Evolutionary conservation across 371 early-diverging fungal genomes (phyloP).

Genomic region (Parasitella parasitica): DNA sequence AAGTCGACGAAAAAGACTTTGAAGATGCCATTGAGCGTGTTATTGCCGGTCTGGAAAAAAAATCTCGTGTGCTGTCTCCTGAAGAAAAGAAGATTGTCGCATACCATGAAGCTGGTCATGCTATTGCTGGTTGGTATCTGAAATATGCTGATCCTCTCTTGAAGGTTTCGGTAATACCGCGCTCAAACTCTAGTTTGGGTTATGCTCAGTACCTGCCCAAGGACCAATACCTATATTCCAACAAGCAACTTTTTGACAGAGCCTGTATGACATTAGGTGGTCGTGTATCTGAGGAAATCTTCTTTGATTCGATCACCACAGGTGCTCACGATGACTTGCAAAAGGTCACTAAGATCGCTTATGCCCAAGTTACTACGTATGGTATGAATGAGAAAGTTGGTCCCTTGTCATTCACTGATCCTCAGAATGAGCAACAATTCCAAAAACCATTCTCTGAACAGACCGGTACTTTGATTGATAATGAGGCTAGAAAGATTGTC

Average conservation of each 20-base stretch:
- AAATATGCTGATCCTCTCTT: conserved; percentile 94
- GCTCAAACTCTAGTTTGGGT: conserved; percentile 93
- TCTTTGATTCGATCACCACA: conserved; percentile 89
- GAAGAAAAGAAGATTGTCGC: conserved; percentile 99
- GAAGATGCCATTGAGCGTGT: conserved; percentile 98
- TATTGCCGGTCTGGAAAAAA: conserved; percentile 97
- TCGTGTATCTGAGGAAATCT: conserved; percentile 92
- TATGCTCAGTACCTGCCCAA: conserved; percentile 99
- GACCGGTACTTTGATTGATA: conserved; percentile 93
- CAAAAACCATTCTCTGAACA: conserved; percentile 96
- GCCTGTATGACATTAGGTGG: conserved; percentile 99
- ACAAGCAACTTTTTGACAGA: conserved; percentile 90
- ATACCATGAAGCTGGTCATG: conserved; percentile 99
- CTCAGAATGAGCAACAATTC: conserved; percentile 74
- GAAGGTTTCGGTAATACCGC: conserved; percentile 98
- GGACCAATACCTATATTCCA: conserved; percentile 94
- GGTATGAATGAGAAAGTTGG: conserved; percentile 95
- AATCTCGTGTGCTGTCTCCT: conserved; percentile 91
- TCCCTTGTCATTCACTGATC: conserved; percentile 80
- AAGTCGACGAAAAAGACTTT: conserved; percentile 87
- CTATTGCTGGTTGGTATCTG: conserved; percentile 98
- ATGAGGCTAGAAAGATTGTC: conserved; percentile 87
- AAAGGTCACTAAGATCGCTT: conserved; percentile 97
- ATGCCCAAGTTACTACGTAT: conserved; percentile 90
- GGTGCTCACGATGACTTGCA: conserved; percentile 94